Conservation (phyloP, 2,329 filamentous ascomycete genomes). For the Venturia effusa region DNA sequence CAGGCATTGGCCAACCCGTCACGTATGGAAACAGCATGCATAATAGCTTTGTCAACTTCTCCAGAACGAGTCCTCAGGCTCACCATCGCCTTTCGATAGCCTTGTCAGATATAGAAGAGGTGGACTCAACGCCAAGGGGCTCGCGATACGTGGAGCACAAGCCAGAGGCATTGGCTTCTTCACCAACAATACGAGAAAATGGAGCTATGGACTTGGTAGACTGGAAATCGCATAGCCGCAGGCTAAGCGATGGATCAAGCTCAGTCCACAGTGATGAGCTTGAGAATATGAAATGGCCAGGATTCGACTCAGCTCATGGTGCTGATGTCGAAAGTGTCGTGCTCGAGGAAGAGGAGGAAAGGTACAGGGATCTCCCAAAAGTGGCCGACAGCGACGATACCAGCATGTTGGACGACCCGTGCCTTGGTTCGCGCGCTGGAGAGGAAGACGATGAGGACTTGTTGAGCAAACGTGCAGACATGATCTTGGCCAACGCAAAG, state of each 20-base stretch:
- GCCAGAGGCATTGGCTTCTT: constrained; percentile 19
- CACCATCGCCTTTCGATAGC: not conserved
- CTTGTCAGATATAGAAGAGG: constrained; percentile 5
- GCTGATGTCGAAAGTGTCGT: constrained; percentile 8
- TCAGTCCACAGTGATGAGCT: constrained; percentile 35
- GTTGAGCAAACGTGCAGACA: constrained; percentile 71
- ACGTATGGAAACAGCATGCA: not conserved
- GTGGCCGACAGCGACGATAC: constrained; percentile 15
- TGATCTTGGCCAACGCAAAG: constrained; percentile 89
- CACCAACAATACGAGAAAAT: constrained; percentile 21
- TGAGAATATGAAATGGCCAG: constrained; percentile 29
- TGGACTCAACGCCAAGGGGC: constrained; percentile 8
- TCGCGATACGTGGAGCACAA: not conserved
- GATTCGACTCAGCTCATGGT: constrained; percentile 19
- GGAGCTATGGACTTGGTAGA: not conserved
- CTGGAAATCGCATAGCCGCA: not conserved
- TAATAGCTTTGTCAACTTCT: constrained; percentile 1
- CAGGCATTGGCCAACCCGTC: constrained; percentile 11
- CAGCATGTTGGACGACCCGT: constrained; percentile 3
- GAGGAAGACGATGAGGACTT: constrained; percentile 44
- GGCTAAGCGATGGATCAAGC: constrained; percentile 18
- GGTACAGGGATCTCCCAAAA: constrained; percentile 19
- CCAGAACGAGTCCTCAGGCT: not conserved
- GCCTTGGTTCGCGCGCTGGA: constrained; percentile 16
- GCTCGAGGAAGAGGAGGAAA: constrained; percentile 21